Evolutionary conservation across 2,329 filamentous ascomycete species (phyloP), one percentile per base, ranked within the genome.

Genomic region (Drechmeria coniospora): DNA sequence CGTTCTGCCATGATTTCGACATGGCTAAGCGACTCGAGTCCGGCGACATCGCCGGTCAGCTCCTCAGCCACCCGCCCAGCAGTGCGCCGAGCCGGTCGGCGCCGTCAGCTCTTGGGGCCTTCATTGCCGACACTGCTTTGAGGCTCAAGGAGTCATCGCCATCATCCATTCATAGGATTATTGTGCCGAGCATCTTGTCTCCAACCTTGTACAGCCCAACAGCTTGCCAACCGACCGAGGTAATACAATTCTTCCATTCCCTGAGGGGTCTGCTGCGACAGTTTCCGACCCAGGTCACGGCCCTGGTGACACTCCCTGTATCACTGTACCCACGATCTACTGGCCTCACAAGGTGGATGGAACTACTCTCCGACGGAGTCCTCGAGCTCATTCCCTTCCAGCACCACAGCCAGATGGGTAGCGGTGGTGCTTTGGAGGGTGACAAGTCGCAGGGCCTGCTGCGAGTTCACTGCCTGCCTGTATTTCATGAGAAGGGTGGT

Each of bases 401-500:
- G 61, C 71, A 32, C 59, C 69, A 27, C 56, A 61, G 30, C 49
- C 67, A 49, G 4, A 59, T 68, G 66, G 66, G 25, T 56, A 64
- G 22, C 61, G 54, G 39, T 32, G 51, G 68, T 4, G 77, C 81
- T 33, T 83, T 92, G 32, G 73, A 46, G 15, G n/a, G n/a, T n/a
- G n/a, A n/a, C n/a, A 52, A 77, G 32, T 75, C 79, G 2, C 87
- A 95, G 47, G 90, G 90, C 1, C 70, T 95, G 53, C 56, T 95
- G 12, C 79, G 75, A 35, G 70, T 92, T 1, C 82, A 92, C 49
- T 76, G 76, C 29, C 53, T 95, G 20, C 87, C 90, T 0, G 63
- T 93, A 1, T 76, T 82, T 38, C 81, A 92, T 33, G 87, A 95
- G 47, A 82, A 80, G 39, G 87, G 90, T 2, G 84, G 84, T 2